phyloP scores from a whole-genome alignment of 2,329 filamentous ascomycete species.

The Epichloe gansuensis region DNA sequence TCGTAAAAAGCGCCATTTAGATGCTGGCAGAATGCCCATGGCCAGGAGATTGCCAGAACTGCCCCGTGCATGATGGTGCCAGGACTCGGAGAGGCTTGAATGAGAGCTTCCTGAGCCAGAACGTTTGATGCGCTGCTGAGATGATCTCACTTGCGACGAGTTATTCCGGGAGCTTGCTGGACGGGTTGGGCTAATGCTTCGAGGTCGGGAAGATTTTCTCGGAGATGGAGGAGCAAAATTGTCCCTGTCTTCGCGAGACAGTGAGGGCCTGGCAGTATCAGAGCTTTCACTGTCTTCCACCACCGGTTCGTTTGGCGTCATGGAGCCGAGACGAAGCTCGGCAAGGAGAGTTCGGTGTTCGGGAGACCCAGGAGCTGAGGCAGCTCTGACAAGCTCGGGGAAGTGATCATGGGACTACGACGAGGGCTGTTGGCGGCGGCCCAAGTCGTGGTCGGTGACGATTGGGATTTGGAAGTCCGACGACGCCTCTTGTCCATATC shows the following conservation, averaged over 20 bases:
- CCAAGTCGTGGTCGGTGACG: slow-evolving; percentile 66
- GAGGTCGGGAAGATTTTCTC: slow-evolving; percentile 38
- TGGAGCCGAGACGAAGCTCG: slow-evolving; percentile 48
- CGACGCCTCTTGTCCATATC: slow-evolving; percentile 89
- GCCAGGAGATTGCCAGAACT: slow-evolving; percentile 70
- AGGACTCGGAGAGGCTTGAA: slow-evolving; percentile 57
- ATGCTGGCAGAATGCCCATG: slow-evolving; percentile 60
- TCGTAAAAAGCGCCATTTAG: slow-evolving; percentile 90
- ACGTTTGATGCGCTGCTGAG: slow-evolving; percentile 68
- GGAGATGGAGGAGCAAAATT: slow-evolving; percentile 28
- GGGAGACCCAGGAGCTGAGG: slow-evolving; percentile 55
- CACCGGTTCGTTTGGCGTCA: slow-evolving; percentile 38
- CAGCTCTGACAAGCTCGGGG: slow-evolving; percentile 54
- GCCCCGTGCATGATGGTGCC: slow-evolving; percentile 49
- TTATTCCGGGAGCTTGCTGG: slow-evolving; percentile 64
- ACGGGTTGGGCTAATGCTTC: slow-evolving; percentile 73
- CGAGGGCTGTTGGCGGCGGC: slow-evolving; percentile 43
- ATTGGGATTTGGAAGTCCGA: slow-evolving; percentile 74
- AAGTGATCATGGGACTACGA: slow-evolving; percentile 50
- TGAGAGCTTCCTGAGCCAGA: slow-evolving; percentile 90
- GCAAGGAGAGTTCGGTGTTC: slow-evolving; percentile 33
- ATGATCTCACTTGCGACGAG: slow-evolving; percentile 52
- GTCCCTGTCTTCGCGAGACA: slow-evolving; percentile 35
- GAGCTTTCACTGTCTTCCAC: slow-evolving; percentile 28
- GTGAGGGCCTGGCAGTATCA: slow-evolving; percentile 26